Base-by-base conservation (phyloP, 1,284 basidiomycete genomes). In the Tilletiaria anomala region DNA sequence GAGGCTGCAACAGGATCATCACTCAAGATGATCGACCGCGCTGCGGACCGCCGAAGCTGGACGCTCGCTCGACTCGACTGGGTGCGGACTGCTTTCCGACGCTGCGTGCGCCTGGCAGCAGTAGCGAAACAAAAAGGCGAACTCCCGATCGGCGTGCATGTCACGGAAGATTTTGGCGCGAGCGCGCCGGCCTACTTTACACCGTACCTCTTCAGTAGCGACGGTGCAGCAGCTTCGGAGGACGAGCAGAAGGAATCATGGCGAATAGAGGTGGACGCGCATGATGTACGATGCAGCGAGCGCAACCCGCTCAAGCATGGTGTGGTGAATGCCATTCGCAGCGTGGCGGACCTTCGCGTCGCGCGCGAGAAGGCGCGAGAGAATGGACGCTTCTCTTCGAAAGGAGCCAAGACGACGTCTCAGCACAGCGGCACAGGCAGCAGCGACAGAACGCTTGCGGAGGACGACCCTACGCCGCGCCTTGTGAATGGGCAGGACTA, bases 251-350 rank as follows among this genome's bases (percentile, higher is more conserved):
- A 18, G n/a, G 41, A 1, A 20, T 17, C 0, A 37, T 48, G 8
- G 12, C 31, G 5, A 18, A 39, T 2, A 15, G 26, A 3, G 15
- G 42, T 56, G 2, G 51, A 58, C 33, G 54, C 61, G 2, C 23
- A 51, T 35, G 63, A 66, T 19, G 51, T 42, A 8, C 51, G 63
- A 11, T 39, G 48, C 4, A 15, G 17, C 2, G 45, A 44, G 1
- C 36, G 44, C 4, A 61, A 66, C 37, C 63, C 63, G 4, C 46
- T 66, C 38, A 55, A 57, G 32, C 63, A 66, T 32, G 61, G 56
- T 0, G 48, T 54, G 15, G 47, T 55, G 6, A 56, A 58, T 23
- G 52, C 43, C 3, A 42, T 61, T 11, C 38, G 45, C 1, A 23
- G 26, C 3, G 56, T 61, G n/a, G 55, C 58, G 11, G 39, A 44